A percentile compares a stretch with the other conserved stretches of the same genome.
These are phyloP conservation scores for Tuber calosporum DNA, from an alignment of 495 filamentous ascomycete genomes.

Conservation along the genomic window DNA sequence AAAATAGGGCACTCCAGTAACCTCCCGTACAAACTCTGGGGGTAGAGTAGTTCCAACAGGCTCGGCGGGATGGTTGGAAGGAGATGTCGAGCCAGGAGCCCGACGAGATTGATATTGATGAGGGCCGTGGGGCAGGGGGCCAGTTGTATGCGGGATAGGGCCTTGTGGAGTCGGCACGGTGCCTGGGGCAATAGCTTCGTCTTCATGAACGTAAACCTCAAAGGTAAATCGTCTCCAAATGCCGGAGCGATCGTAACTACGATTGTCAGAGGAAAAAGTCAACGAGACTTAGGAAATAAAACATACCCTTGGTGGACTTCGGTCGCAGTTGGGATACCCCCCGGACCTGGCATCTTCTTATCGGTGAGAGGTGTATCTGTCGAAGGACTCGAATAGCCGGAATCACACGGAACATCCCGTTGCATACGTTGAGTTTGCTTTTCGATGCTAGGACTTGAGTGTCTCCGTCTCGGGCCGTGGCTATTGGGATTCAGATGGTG, in stretches of 20 bases:
- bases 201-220: conserved; percentile 36
- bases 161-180: conserved; percentile 5
- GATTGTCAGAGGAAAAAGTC: conserved; percentile 9
- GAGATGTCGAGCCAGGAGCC: conserved; percentile 21
- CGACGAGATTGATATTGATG: conserved; percentile 26
- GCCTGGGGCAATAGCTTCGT: conserved; percentile 24
- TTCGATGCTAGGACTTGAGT: conserved; percentile 39
- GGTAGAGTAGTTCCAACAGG: conserved; percentile 16
- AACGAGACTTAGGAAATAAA: conserved; percentile 7
- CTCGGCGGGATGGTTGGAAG: conserved; percentile 27
- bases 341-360: conserved; percentile 27
- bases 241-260: conserved; percentile 25
- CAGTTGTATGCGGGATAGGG: background rate
- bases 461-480: conserved; percentile 26
- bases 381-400: conserved; percentile 38
- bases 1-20: conserved; percentile 20
- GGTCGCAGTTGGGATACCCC: conserved; percentile 23
- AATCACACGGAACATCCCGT: conserved; percentile 31
- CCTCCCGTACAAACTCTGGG: conserved; percentile 22
- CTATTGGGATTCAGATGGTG: conserved; percentile 15
- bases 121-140: conserved; percentile 6
- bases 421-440: conserved; percentile 30
- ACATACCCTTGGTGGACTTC: conserved; percentile 24
- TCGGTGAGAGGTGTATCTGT: conserved; percentile 30
- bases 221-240: conserved; percentile 35